A percentile compares a stretch with the other conserved stretches of the same genome.
These are phyloP conservation scores for Yamadazyma laniorum DNA, from an alignment of 805 yeast species.

Conservation along the genomic window DNA sequence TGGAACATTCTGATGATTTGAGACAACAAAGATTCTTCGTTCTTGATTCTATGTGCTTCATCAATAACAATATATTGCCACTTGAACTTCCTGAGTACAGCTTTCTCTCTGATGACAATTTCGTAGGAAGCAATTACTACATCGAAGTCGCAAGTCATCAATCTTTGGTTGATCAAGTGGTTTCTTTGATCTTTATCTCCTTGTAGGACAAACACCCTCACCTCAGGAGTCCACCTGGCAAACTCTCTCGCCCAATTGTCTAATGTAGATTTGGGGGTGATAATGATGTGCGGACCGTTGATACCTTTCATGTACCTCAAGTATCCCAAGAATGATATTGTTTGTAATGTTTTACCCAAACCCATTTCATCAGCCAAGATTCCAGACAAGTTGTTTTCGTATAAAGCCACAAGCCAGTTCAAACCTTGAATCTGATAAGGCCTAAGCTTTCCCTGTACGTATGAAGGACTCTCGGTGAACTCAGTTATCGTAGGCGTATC, in stretches of 20 bases:
- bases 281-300: slow-evolving; percentile 71
- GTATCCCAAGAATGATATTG: slow-evolving; percentile 73
- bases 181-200: slow-evolving; percentile 72
- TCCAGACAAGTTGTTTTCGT: slow-evolving; percentile 68
- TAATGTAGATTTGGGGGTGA: slow-evolving; percentile 77
- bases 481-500: slow-evolving; percentile 42
- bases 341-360: slow-evolving; percentile 76
- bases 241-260: slow-evolving; percentile 82
- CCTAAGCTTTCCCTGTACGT: slow-evolving; percentile 58
- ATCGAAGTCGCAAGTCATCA: slow-evolving; percentile 65
- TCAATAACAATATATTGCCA: slow-evolving; percentile 81
- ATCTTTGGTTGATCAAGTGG: slow-evolving; percentile 46
- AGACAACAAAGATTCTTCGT: slow-evolving; percentile 69
- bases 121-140: slow-evolving; percentile 73
- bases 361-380: slow-evolving; percentile 89
- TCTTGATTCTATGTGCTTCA: slow-evolving; percentile 81
- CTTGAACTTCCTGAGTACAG: slow-evolving; percentile 60
- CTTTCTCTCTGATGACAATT: slow-evolving; percentile 71
- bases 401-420: slow-evolving; percentile 71
- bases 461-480: slow-evolving; percentile 51
- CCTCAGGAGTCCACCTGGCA: slow-evolving; percentile 77
- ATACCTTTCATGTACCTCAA: slow-evolving; percentile 58
- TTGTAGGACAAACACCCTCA: slow-evolving; percentile 64
- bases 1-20: slow-evolving; percentile 74
- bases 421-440: slow-evolving; percentile 79